Evolutionary conservation across 768 basidiomycete genomes (phyloP).

Genomic region (Suillus brevipes): DNA sequence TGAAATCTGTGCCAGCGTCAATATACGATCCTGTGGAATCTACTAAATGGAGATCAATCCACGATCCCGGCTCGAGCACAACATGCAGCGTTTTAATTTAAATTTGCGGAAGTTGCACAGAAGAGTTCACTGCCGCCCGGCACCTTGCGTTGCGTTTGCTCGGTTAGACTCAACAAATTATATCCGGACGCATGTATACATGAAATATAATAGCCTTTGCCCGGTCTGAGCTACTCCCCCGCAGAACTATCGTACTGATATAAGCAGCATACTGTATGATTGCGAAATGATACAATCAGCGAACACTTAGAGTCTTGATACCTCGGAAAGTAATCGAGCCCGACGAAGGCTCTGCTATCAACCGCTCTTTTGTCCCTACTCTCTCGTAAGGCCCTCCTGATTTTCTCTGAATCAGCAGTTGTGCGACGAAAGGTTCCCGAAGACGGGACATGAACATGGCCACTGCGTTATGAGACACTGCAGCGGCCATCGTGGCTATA

Average conservation of each 20-base stretch:
- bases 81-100: not conserved
- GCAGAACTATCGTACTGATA: not conserved
- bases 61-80: not conserved
- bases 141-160: not conserved
- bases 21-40: not conserved
- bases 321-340: not conserved
- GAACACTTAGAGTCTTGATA: not conserved
- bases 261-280: not conserved
- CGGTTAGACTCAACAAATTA: not conserved
- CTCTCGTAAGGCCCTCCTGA: not conserved
- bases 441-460: conserved; percentile 10
- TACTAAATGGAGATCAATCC: not conserved
- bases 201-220: not conserved
- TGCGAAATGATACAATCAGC: not conserved
- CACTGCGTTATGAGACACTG: not conserved
- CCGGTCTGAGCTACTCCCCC: not conserved
- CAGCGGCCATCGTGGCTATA: not conserved
- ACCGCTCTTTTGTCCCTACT: conserved; percentile 1
- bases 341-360: not conserved
- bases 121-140: not conserved
- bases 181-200: no score
- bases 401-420: conserved; percentile 21
- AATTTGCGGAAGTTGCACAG: no score
- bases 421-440: conserved; percentile 25
- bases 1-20: not conserved